Evolutionary conservation across 2,329 filamentous ascomycete genomes (phyloP), one percentile per base, ranked within the genome.

Genomic region (Paecilomyces variotii): DNA sequence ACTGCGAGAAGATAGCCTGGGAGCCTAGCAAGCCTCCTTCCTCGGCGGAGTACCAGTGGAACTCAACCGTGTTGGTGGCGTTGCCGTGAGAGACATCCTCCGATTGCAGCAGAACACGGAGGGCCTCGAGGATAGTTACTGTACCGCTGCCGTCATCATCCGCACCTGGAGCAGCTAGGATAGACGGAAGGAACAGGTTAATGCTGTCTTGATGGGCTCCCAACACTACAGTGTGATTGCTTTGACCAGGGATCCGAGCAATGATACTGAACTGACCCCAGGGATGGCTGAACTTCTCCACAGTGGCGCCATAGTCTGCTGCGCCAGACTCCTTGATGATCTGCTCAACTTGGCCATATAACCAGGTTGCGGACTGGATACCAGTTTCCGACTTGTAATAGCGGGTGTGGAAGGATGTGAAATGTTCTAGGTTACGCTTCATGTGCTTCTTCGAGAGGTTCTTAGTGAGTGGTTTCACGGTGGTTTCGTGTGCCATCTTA

Each of bases 131-230:
- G 65, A 96, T 97, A 9, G 93, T 97, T 24, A 97, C 91, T 1
- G 91, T 94, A 59, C 91, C 91, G 65, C 88, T 91, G 62, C 92
- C 93, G 70, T 97, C 93, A 66, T 97, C 93, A 66, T 97, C 94
- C n/a, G 93, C 92, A 53, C 93, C 93, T 0, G 93, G 93, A 0
- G 93, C 92, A 12, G 89, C 84, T 34, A 97, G 82, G 35, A 96
- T 79, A 2, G 88, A 90, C 0, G 92, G 93, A 11, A 96, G 76
- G 78, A 91, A 96, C 53, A 96, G 81, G 76, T 97, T 97, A 76
- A 96, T 95, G 67, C 90, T 95, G 74, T 97, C 93, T 73, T 96
- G 92, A 74, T 97, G 92, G 0, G 92, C 91, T 56, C 93, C 92
- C 64, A 97, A 87, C 25, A 97, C 87, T 32, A 95, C 82, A 0